phyloP scores from a whole-genome alignment of 805 yeast genomes.

The Lachancea quebecensis region DNA sequence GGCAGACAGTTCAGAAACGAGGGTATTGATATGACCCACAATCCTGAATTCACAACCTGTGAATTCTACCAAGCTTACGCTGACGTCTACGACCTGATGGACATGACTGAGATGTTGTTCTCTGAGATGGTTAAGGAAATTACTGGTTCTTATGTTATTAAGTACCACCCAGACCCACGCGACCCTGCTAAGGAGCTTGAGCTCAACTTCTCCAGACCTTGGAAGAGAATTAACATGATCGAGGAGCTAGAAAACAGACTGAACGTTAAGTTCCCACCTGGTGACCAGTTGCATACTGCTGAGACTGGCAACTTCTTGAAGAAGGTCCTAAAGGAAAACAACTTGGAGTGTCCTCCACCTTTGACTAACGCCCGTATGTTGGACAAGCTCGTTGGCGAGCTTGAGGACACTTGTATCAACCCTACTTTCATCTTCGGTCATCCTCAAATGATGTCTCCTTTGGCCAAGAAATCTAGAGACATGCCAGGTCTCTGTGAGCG shows the following conservation, averaged over 20 bases:
- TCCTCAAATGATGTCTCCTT: slow-evolving; percentile 99
- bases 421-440: slow-evolving; percentile 98
- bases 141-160: slow-evolving; percentile 79
- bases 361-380: slow-evolving; percentile 98
- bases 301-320: slow-evolving; percentile 90
- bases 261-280: slow-evolving; percentile 89
- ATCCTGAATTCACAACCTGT: slow-evolving; percentile 98
- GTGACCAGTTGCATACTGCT: slow-evolving; percentile 87
- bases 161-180: slow-evolving; percentile 91
- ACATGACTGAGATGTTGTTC: slow-evolving; percentile 82
- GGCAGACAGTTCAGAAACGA: slow-evolving; percentile 99
- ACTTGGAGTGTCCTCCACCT: slow-evolving; percentile 83
- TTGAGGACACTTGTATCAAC: slow-evolving; percentile 89
- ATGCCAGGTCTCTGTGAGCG: slow-evolving; percentile 95
- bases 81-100: slow-evolving; percentile 92
- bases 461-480: slow-evolving; percentile 91
- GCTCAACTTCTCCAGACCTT: slow-evolving; percentile 88
- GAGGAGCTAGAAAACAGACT: slow-evolving; percentile 85
- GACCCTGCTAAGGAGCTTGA: slow-evolving; percentile 77
- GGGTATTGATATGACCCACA: slow-evolving; percentile 97
- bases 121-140: slow-evolving; percentile 96
- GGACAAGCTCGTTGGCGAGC: slow-evolving; percentile 95
- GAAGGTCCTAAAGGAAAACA: slow-evolving; percentile 66
- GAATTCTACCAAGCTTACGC: slow-evolving; percentile 98
- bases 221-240: slow-evolving; percentile 98